phyloP scores from a whole-genome alignment of 208 protist species.

The Novymonas esmeraldas region DNA sequence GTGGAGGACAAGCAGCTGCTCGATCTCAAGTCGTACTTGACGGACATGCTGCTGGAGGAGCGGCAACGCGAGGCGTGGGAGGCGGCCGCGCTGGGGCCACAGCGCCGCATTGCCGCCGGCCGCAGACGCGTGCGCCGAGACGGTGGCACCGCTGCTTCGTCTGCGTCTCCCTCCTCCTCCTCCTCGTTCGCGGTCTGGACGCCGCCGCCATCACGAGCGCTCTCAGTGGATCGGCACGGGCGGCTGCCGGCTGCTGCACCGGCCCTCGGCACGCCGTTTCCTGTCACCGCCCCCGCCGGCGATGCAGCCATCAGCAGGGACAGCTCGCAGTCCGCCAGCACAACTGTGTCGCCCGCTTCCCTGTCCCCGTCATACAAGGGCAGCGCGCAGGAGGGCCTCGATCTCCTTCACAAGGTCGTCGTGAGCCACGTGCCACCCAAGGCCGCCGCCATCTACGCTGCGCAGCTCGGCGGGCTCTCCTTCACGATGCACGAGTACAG shows the following conservation, averaged over 20 bases:
- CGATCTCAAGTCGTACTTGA: slow-evolving; percentile 73
- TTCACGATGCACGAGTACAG: slow-evolving; percentile 82
- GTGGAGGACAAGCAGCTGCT: slow-evolving; percentile 81
- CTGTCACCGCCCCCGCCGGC: no score
- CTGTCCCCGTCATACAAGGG: slow-evolving; percentile 14
- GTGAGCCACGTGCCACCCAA: slow-evolving; percentile 53
- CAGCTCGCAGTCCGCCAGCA: background rate
- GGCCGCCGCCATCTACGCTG: slow-evolving; percentile 59
- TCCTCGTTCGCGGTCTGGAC: slow-evolving; percentile 26
- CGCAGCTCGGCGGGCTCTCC: slow-evolving; percentile 70
- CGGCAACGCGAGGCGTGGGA: slow-evolving; percentile 32
- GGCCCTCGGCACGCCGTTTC: background rate
- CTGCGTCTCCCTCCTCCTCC: background rate
- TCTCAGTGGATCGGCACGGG: slow-evolving; percentile 35
- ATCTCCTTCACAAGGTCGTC: slow-evolving; percentile 75
- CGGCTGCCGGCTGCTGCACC: slow-evolving; percentile 14
- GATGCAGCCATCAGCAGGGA: no score
- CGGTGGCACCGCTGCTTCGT: background rate
- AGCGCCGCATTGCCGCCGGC: slow-evolving; percentile 26
- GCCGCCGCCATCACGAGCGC: slow-evolving; percentile 15
- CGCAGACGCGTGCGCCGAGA: slow-evolving; percentile 27
- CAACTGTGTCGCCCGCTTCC: background rate
- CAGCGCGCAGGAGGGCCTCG: slow-evolving; percentile 60
- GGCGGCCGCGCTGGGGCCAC: slow-evolving; percentile 23
- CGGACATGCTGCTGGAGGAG: slow-evolving; percentile 73